Base-by-base conservation (phyloP, 2,329 filamentous ascomycete genomes). In the Hymenoscyphus occultus region DNA sequence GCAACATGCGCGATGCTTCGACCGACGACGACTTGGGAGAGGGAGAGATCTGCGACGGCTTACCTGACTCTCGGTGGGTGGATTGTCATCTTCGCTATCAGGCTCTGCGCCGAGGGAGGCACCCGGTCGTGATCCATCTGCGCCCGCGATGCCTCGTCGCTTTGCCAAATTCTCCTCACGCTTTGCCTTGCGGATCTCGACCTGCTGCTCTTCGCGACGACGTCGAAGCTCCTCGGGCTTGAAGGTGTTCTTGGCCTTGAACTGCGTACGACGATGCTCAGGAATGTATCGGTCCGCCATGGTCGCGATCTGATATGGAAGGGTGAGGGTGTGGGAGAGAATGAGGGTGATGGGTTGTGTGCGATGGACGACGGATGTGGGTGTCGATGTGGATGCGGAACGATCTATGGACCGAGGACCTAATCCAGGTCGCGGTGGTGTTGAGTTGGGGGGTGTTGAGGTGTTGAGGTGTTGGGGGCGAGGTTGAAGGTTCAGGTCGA, bases 281-380 rank as follows among this genome's bases (percentile, higher is more conserved):
- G 95, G 95, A 77, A 99, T 99, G 84, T 97, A 99, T 77, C 95
- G 92, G 80, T 99, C 95, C 80, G 95, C 91, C 95, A 99, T 99
- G 62, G 56, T 74, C 75, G 72, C 66, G 71, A 67, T 68, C 45
- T 66, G 45, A n/a, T n/a, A n/a, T n/a, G n/a, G n/a, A n/a, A n/a
- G 54, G 51, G 45, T 63, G 28, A 22, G 10, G n/a, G 28, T 40
- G 61, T 64, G 59, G n/a, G n/a, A n/a, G n/a, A n/a, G n/a, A n/a
- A n/a, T n/a, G n/a, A n/a, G n/a, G n/a, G n/a, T n/a, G n/a, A n/a
- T n/a, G n/a, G n/a, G n/a, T n/a, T 63, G 59, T 61, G 64, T 42
- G 59, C 68, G 64, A 58, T 62, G 48, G 42, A 28, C 58, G 59
- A 48, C 42, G 6, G 56, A 64, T 54, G 58, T 62, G 62, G 64